Conservation (phyloP, 129 eudicot genomes). For the Saussurea involucrata region DNA sequence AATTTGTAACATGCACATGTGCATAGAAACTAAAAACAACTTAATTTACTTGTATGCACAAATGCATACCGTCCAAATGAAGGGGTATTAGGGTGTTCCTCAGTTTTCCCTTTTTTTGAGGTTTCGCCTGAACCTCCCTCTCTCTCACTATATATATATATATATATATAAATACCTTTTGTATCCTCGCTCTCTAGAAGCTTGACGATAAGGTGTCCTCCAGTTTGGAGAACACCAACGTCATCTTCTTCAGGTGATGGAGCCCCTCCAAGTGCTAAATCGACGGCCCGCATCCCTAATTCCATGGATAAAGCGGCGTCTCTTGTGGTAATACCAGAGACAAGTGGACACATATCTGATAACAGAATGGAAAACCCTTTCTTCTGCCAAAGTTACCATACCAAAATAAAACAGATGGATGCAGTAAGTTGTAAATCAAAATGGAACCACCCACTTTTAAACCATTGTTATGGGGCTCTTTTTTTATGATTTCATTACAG, state of each 20-base stretch:
- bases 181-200: conserved; percentile 88
- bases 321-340: conserved; percentile 81
- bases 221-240: conserved; percentile 46
- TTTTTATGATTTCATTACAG: too few species aligned
- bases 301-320: conserved; percentile 90
- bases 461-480: too few species aligned
- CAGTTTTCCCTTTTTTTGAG: too few species aligned
- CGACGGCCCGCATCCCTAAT: conserved; percentile 84
- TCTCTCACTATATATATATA: not conserved
- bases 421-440: not conserved
- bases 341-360: conserved; percentile 96
- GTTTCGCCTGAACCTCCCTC: too few species aligned
- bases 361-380: conserved; percentile 75
- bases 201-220: conserved; percentile 85
- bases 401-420: not conserved
- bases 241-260: conserved; percentile 19
- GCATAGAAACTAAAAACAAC: too few species aligned
- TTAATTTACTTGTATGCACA: too few species aligned
- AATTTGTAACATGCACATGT: too few species aligned
- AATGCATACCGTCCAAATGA: too few species aligned
- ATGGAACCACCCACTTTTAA: not conserved
- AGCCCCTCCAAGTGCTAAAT: conserved; percentile 74
- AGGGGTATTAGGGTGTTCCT: too few species aligned
- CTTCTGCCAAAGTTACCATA: conserved; percentile 42
- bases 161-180: conserved; percentile 42